phyloP scores from a whole-genome alignment of 352 stramenopile genomes.

The Globisporangium acanthophoron region DNA sequence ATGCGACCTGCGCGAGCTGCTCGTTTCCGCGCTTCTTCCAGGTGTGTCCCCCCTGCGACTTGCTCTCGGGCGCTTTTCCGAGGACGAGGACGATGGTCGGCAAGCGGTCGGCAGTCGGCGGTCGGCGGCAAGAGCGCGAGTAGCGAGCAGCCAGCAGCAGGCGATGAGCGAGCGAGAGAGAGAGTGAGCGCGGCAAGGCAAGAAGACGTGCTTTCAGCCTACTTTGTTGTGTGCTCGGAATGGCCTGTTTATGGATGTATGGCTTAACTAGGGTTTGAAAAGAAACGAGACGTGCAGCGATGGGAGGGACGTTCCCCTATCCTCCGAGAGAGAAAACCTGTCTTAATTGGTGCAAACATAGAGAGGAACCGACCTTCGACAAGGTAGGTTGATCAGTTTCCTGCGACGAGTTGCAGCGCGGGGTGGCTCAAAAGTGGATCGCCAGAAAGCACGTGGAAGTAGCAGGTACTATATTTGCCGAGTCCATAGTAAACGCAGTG shows the following conservation, averaged over 20 bases:
- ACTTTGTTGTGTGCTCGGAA: background rate
- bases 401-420: background rate
- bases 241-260: background rate
- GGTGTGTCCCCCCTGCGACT: background rate
- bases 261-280: background rate
- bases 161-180: background rate
- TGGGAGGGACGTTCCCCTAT: constrained; percentile 1
- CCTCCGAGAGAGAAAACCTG: background rate
- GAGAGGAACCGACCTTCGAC: too few relatives aligned
- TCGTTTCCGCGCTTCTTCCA: background rate
- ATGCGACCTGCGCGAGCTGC: background rate
- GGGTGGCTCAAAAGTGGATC: background rate
- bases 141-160: background rate
- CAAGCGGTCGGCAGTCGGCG: background rate
- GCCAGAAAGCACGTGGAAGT: background rate
- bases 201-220: background rate
- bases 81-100: background rate
- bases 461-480: background rate
- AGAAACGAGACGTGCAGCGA: constrained; percentile 1
- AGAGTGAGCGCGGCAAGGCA: background rate
- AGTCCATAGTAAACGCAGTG: too few relatives aligned
- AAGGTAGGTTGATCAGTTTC: background rate
- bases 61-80: background rate
- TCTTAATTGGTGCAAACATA: background rate
- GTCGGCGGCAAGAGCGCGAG: background rate